These are phyloP conservation scores for Solanum hybrid DNA, from an alignment of 305 asterid species.

Conservation along the genomic window DNA sequence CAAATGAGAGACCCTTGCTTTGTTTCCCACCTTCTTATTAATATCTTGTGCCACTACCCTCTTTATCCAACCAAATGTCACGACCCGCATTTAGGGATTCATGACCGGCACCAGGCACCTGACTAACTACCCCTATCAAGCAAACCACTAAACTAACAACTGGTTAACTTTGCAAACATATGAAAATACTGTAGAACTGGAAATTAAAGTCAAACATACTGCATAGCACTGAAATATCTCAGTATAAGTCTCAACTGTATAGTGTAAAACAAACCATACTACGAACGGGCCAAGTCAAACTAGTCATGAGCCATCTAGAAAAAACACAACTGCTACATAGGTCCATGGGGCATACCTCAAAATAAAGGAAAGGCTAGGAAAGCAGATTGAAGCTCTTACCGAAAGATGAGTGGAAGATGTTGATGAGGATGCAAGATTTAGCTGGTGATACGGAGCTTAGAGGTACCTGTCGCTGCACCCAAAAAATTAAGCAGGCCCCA, in stretches of 20 bases:
- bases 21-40: not conserved
- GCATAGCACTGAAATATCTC: not conserved
- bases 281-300: not conserved
- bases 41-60: not conserved
- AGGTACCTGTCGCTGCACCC: not conserved
- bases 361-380: not conserved
- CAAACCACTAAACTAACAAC: not conserved
- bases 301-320: not conserved
- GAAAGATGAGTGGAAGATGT: not conserved
- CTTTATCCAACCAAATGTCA: not conserved
- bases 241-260: not conserved
- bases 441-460: not conserved
- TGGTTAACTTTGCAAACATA: not conserved
- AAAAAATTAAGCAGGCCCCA: not conserved
- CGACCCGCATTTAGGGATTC: not conserved
- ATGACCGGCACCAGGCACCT: not conserved
- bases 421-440: not conserved
- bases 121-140: not conserved
- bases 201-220: not conserved
- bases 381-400: not conserved
- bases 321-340: not conserved
- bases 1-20: not conserved
- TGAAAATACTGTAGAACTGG: not conserved
- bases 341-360: not conserved
- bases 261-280: not conserved